Evolutionary conservation across 768 basidiomycete genomes (phyloP).

Genomic region (Leccinum aurantiacum): DNA sequence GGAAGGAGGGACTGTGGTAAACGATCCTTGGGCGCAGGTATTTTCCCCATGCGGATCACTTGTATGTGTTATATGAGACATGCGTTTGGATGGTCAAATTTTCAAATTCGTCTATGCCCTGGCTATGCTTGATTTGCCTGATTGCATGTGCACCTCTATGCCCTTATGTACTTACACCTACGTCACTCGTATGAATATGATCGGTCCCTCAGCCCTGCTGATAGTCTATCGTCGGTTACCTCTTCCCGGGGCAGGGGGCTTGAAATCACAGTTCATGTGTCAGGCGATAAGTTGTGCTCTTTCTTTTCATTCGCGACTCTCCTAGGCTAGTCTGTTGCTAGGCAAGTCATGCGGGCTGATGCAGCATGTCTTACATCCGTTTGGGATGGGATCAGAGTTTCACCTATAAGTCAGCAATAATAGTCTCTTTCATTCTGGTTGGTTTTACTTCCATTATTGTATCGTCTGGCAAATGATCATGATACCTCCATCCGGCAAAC

Average conservation of each 20-base stretch:
- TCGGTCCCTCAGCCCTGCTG: neutral
- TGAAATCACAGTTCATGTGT: neutral
- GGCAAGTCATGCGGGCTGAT: neutral
- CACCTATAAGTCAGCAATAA: neutral
- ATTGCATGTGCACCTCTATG: neutral
- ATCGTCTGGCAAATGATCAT: neutral
- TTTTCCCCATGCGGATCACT: constrained; percentile 8
- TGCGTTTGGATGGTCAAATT: constrained; percentile 11
- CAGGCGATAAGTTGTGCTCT: neutral
- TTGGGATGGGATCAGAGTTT: neutral
- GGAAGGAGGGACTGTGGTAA: constrained; percentile 44
- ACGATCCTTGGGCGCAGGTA: constrained; percentile 19
- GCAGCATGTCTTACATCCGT: neutral
- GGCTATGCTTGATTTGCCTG: constrained; percentile 1
- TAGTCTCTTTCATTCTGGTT: neutral
- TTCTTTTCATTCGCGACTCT: neutral
- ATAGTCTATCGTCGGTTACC: neutral
- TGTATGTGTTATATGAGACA: constrained; percentile 15
- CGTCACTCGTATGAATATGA: neutral
- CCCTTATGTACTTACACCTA: neutral
- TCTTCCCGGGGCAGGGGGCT: neutral
- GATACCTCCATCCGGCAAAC: neutral
- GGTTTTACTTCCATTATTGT: neutral
- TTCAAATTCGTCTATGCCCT: neutral
- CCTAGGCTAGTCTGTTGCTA: neutral